Percentiles rank a stretch among this genome's conserved stretches.
Evolutionary conservation across 495 filamentous ascomycete species (phyloP).

Genomic region (Penicillium salamii): DNA sequence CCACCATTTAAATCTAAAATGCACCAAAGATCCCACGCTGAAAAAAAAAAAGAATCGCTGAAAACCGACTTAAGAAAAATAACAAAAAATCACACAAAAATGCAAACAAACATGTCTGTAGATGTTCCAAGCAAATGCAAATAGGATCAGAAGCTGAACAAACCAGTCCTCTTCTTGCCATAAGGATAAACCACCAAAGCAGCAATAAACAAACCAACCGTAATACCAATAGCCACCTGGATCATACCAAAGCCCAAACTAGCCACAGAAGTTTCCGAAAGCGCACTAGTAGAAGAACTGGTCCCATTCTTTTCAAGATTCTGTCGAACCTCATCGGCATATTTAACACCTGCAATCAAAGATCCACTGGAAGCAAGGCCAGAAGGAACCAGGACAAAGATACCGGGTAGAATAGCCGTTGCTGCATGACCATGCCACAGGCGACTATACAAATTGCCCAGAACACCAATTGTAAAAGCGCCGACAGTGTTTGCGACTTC

Average conservation of each 20-base stretch:
- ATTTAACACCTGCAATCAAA: constrained; percentile 71
- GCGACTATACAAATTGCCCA: constrained; percentile 85
- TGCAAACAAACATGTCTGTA: too few species aligned
- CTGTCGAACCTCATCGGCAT: constrained; percentile 67
- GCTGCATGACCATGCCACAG: constrained; percentile 81
- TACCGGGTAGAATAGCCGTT: constrained; percentile 85
- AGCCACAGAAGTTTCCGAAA: constrained; percentile 54
- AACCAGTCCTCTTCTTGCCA: constrained; percentile 80
- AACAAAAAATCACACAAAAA: too few species aligned
- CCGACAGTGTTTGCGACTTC: constrained; percentile 84
- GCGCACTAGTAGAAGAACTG: constrained; percentile 35
- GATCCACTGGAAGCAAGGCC: constrained; percentile 81
- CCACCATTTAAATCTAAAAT: not conserved
- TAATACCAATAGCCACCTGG: constrained; percentile 89
- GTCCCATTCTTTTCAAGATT: constrained; percentile 43
- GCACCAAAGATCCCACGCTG: constrained; percentile 1
- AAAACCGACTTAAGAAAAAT: too few species aligned
- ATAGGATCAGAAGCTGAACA: constrained; percentile 73
- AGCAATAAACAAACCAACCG: constrained; percentile 82
- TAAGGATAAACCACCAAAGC: constrained; percentile 84
- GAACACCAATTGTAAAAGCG: constrained; percentile 78
- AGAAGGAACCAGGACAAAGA: constrained; percentile 91
- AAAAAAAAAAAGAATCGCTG: too few species aligned
- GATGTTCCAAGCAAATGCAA: too few species aligned
- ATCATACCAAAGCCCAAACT: constrained; percentile 85